These are phyloP conservation scores for Backusella luteola DNA, from an alignment of 192 early-diverging fungal genomes.

Conservation along the genomic window DNA sequence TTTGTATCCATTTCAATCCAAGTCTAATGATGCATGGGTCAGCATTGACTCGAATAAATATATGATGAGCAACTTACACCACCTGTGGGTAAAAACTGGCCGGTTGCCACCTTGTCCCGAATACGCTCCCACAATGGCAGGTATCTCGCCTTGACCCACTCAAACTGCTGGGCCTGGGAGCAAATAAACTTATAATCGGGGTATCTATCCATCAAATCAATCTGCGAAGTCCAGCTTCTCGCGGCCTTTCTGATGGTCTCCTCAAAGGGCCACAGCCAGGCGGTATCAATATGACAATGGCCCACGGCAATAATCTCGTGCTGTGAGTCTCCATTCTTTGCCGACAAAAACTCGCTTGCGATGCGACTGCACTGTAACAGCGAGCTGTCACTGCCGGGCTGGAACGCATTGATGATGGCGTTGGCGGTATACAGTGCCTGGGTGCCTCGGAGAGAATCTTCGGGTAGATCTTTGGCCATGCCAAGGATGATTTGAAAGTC, in stretches of 20 bases:
- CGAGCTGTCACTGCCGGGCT: constrained; percentile 47
- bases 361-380: constrained; percentile 48
- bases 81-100: constrained; percentile 91
- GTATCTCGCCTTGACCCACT: constrained; percentile 86
- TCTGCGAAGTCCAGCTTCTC: constrained; percentile 79
- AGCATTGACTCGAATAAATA: no score
- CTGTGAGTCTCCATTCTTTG: constrained; percentile 55
- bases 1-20: constrained; percentile 99
- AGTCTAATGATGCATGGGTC: constrained; percentile 40
- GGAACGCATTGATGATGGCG: constrained; percentile 72
- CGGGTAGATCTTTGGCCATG: constrained; percentile 68
- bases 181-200: constrained; percentile 91
- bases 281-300: constrained; percentile 77
- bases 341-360: constrained; percentile 62
- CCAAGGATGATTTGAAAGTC: constrained; percentile 78
- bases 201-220: constrained; percentile 80
- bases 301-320: constrained; percentile 87
- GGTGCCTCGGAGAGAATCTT: constrained; percentile 63
- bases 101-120: constrained; percentile 62
- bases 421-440: constrained; percentile 87
- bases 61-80: constrained; percentile 36
- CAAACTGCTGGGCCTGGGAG: constrained; percentile 97
- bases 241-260: constrained; percentile 96
- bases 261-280: constrained; percentile 79
- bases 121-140: constrained; percentile 80